Percentiles rank a stretch among this genome's conserved stretches.
Evolutionary conservation across 495 filamentous ascomycete genomes (phyloP).

Genomic region (Penicillium argentinense): DNA sequence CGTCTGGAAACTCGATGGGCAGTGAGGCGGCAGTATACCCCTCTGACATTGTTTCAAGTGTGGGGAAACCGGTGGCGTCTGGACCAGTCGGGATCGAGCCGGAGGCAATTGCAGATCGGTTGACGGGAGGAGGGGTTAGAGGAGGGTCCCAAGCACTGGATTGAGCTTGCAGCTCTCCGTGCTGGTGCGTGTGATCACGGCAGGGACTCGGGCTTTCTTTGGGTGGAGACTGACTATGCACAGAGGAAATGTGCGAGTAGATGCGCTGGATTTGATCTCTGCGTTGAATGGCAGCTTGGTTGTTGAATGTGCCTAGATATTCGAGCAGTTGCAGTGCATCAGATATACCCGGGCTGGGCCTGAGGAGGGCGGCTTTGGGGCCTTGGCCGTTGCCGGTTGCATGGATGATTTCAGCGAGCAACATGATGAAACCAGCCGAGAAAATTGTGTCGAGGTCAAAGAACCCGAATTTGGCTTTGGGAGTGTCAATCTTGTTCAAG

Average conservation of each 20-base stretch:
- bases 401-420: slow-evolving; percentile 4
- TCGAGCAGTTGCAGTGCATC: slow-evolving; percentile 2
- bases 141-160: too few relatives aligned
- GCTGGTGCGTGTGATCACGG: too few relatives aligned
- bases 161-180: too few relatives aligned
- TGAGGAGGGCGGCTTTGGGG: neutral
- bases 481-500: neutral
- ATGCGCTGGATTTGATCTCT: slow-evolving; percentile 4
- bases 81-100: too few relatives aligned
- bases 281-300: slow-evolving; percentile 2
- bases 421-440: slow-evolving; percentile 8
- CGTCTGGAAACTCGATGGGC: slow-evolving; percentile 4
- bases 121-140: too few relatives aligned
- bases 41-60: neutral
- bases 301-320: neutral
- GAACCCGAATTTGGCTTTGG: slow-evolving; percentile 8
- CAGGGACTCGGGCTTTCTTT: neutral
- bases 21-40: neutral
- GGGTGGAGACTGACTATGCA: neutral
- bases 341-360: slow-evolving; percentile 1
- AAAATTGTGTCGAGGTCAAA: slow-evolving; percentile 10
- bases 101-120: too few relatives aligned
- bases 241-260: neutral
- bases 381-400: neutral
- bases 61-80: too few relatives aligned